Evolutionary conservation across 345 rosid species (phyloP).

Genomic region (Eucalyptus cloeziana): DNA sequence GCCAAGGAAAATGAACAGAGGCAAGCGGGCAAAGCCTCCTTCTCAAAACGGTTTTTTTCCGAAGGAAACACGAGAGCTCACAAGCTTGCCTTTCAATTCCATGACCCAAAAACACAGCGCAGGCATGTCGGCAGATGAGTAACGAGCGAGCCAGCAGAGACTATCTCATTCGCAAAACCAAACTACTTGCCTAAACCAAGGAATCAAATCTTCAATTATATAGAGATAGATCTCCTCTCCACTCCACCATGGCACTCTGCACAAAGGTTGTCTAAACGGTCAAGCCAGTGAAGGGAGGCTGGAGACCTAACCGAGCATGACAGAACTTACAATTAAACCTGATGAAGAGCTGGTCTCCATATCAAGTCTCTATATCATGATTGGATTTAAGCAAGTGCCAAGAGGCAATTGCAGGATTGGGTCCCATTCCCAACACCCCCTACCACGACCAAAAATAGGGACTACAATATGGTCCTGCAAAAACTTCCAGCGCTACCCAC

Average conservation of each 20-base stretch:
- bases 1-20: background rate
- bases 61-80: background rate
- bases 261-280: background rate
- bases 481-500: background rate
- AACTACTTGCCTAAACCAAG: background rate
- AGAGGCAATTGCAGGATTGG: background rate
- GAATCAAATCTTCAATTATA: background rate
- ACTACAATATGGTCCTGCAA: background rate
- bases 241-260: background rate
- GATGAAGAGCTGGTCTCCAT: background rate
- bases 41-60: no score
- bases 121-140: background rate
- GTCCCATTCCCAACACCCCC: background rate
- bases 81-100: background rate
- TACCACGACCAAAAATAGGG: background rate
- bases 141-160: background rate
- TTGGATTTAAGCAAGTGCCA: background rate
- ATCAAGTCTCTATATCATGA: background rate
- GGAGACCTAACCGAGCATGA: background rate
- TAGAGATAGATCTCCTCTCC: background rate
- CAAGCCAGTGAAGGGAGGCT: background rate
- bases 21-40: no score
- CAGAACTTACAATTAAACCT: background rate
- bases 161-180: background rate
- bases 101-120: background rate